Base-by-base conservation (phyloP, 179 eudicot genomes). In the Silene noctiflora region DNA sequence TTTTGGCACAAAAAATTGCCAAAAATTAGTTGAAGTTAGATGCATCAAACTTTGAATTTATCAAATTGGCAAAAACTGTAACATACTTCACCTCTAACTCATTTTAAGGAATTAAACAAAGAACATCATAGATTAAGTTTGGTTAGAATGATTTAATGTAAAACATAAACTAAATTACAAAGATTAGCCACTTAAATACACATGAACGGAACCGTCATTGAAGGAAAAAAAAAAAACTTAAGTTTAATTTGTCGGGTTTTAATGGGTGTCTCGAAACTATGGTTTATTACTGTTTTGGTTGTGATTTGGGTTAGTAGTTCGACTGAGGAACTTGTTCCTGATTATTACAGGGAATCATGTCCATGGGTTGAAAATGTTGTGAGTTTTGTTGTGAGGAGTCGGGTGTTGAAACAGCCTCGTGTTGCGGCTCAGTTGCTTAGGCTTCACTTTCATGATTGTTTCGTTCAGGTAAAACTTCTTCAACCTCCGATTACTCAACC, bases 361-460 rank as follows among this genome's bases (percentile, higher is more conserved):
- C 91, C 93, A 0, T 61, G 77, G 62, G 73, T 81, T 3, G 89
- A 91, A 77, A 78, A 84, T 42, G 83, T 85, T 12, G 91, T 91
- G 80, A 79, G 76, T 73, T 82, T 84, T 65, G 68, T 81, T 67
- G 86, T 91, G 14, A 81, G 79, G 83, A 85, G 81, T 61, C 86
- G 87, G 17, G 88, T 89, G 42, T 73, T 85, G 1, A 82, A 74
- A 79, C 87, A 88, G 53, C 93, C 96, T 74, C 75, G 89, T 5
- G 82, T 87, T 62, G 96, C 96, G 29, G 90, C 93, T 33, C 88
- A 87, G 7, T 88, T 91, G 71, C 87, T 91, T 16, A 81, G 93
- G 69, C 84, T 91, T 77, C 93, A 91, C 68, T 91, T 89, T 69
- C 96, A 91, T 68, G 96, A 91, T 59, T 91, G 96, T 53, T 91